Base-by-base conservation (phyloP, 257 asterid genomes). In the Solanum raphanifolium region DNA sequence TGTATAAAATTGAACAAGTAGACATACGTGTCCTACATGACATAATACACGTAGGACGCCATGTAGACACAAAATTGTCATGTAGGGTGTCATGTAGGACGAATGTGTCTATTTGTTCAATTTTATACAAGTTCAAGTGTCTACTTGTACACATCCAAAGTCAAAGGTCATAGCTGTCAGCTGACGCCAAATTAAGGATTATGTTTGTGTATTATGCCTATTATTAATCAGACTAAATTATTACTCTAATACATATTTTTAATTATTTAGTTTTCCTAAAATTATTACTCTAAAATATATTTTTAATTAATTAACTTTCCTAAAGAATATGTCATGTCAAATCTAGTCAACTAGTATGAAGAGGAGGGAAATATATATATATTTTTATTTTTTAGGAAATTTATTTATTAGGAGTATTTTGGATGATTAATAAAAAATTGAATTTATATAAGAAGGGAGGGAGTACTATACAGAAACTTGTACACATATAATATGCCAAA, bases 101-200 rank as follows among this genome's bases (percentile, higher is more conserved):
- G 2, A 55, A 55, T 18, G 4, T 55, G 65, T 55, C 4, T 55
- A 55, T 55, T 20, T 55, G 4, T 55, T 55, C 10, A 7, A 18
- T 55, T 18, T 7, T 18, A 55, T 20, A 18, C 11, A 55, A 55
- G 11, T 55, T 55, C 11, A 55, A 55, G 25, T 55, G 11, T 1
- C 0, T 55, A 55, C 10, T 55, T 55, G 9, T 55, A 55, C 10
- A 18, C 9, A 55, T 55, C 0, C 10, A 55, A 55, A 55, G 65
- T 18, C 4, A 55, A 55, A 55, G 0, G n/a, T 55, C 4, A 55
- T 55, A 55, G 0, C 6, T 55, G 0, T 55, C n/a, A 18, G 23
- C 62, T 6, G 9, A 52, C n/a, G 10, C 4, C n/a, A 52, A 52
- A 6, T 16, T 52, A 16, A 16, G 0, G 0, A 1, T 52, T 4